These are phyloP conservation scores for Eutrema japonicum DNA, from an alignment of 345 rosid species.

Conservation along the genomic window DNA sequence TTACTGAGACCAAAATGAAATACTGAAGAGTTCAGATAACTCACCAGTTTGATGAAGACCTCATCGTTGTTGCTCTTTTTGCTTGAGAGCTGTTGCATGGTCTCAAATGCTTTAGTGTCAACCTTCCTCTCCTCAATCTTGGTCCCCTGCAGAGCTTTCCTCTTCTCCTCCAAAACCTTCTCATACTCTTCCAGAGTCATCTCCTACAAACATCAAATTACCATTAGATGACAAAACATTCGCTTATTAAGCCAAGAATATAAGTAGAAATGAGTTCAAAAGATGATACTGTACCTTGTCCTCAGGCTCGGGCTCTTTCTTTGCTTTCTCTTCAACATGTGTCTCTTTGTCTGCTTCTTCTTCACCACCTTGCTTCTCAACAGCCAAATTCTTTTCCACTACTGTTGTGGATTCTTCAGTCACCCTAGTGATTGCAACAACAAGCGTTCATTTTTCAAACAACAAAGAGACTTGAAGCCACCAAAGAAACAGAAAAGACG, in stretches of 20 bases:
- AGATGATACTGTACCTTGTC: conserved; percentile 52
- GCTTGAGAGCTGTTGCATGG: conserved; percentile 73
- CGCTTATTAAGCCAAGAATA: not conserved
- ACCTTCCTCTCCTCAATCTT: conserved; percentile 74
- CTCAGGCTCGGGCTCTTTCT: conserved; percentile 55
- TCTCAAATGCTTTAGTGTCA: conserved; percentile 59
- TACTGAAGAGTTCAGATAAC: not conserved
- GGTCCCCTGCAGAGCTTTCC: conserved; percentile 58
- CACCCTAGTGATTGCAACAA: conserved; percentile 50
- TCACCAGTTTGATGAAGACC: conserved; percentile 66
- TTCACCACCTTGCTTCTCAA: conserved; percentile 69
- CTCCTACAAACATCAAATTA: conserved; percentile 49
- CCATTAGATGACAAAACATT: not conserved
- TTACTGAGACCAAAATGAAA: not conserved
- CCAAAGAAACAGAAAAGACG: not conserved
- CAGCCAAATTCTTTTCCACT: conserved; percentile 53
- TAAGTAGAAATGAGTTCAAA: not conserved
- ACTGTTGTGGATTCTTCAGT: conserved; percentile 60
- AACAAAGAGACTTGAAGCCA: not conserved
- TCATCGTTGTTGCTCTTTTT: conserved; percentile 64
- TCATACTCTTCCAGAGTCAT: conserved; percentile 92
- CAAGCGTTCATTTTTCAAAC: not conserved
- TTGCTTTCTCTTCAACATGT: conserved; percentile 44
- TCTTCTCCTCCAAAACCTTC: conserved; percentile 72
- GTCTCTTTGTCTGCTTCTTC: conserved; percentile 57